These are phyloP conservation scores for Seiridium cupressi DNA, from an alignment of 2,329 filamentous ascomycete species.

Conservation along the genomic window DNA sequence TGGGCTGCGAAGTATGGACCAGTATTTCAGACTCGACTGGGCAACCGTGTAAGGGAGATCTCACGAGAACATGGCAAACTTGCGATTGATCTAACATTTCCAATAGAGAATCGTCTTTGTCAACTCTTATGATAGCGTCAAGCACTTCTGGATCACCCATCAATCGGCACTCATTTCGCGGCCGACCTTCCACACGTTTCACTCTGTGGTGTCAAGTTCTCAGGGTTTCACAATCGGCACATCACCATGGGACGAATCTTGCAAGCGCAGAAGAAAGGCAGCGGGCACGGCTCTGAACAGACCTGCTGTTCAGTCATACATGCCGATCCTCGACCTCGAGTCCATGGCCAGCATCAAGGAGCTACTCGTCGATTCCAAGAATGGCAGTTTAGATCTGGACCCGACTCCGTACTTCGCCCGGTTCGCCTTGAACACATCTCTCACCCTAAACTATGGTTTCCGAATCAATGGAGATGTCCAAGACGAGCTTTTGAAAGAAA, in stretches of 20 bases:
- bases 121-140: conserved; percentile 51
- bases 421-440: conserved; percentile 57
- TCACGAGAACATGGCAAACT: neutral
- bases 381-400: conserved; percentile 53
- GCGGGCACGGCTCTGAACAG: conserved; percentile 65
- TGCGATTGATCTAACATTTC: neutral
- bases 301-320: conserved; percentile 61
- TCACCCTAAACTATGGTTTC: conserved; percentile 67
- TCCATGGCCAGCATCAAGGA: conserved; percentile 62
- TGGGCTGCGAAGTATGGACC: conserved; percentile 5
- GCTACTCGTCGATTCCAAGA: conserved; percentile 54
- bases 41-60: neutral
- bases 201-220: conserved; percentile 61
- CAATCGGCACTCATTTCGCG: conserved; percentile 53
- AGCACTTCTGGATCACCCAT: conserved; percentile 49
- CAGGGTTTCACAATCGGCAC: conserved; percentile 68
- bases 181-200: conserved; percentile 59
- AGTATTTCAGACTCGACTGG: conserved; percentile 4
- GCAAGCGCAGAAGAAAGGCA: conserved; percentile 63
- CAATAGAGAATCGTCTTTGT: conserved; percentile 24
- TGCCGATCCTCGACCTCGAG: conserved; percentile 61
- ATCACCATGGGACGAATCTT: conserved; percentile 62
- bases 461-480: conserved; percentile 56
- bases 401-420: conserved; percentile 69
- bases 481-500: conserved; percentile 60